These are phyloP conservation scores for Penicillium desertorum DNA, from an alignment of 495 filamentous ascomycete genomes.

Conservation along the genomic window DNA sequence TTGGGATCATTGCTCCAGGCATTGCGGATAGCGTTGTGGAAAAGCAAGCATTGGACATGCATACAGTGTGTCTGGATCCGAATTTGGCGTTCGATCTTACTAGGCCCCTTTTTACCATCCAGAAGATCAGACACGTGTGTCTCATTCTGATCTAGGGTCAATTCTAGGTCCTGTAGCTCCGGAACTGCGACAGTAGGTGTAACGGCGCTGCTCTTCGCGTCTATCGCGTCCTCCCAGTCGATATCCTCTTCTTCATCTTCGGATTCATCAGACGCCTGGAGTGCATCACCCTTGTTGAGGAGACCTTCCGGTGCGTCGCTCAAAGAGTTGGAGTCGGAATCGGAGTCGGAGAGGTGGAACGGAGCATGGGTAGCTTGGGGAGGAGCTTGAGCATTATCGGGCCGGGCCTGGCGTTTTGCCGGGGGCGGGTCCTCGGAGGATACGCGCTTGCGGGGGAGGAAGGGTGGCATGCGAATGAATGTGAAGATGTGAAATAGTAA, in stretches of 20 bases:
- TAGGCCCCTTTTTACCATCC: conserved; percentile 79
- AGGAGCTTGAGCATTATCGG: conserved; percentile 9
- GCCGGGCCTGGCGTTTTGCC: conserved; percentile 55
- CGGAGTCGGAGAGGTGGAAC: conserved; percentile 24
- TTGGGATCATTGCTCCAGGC: conserved; percentile 78
- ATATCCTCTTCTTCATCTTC: conserved; percentile 58
- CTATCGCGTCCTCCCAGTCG: conserved; percentile 86
- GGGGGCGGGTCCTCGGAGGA: conserved; percentile 63
- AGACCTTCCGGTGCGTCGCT: conserved; percentile 53
- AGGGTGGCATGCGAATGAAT: conserved; percentile 50
- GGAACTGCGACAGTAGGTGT: conserved; percentile 31
- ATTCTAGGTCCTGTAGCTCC: conserved; percentile 61
- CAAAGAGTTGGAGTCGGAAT: conserved; percentile 59
- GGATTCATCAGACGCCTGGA: conserved; percentile 7
- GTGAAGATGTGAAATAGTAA: not conserved
- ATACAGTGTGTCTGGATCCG: conserved; percentile 77
- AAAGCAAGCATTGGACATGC: conserved; percentile 86
- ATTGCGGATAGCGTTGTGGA: conserved; percentile 86
- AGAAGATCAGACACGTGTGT: conserved; percentile 55
- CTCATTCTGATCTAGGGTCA: conserved; percentile 67
- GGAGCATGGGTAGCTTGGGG: conserved; percentile 1
- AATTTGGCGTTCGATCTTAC: conserved; percentile 77
- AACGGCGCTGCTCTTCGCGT: conserved; percentile 37
- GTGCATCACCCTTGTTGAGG: conserved; percentile 20
- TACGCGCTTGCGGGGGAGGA: conserved; percentile 51